Evolutionary conservation across 805 yeast species (phyloP).

Genomic region (Scheffersomyces ergatensis): DNA sequence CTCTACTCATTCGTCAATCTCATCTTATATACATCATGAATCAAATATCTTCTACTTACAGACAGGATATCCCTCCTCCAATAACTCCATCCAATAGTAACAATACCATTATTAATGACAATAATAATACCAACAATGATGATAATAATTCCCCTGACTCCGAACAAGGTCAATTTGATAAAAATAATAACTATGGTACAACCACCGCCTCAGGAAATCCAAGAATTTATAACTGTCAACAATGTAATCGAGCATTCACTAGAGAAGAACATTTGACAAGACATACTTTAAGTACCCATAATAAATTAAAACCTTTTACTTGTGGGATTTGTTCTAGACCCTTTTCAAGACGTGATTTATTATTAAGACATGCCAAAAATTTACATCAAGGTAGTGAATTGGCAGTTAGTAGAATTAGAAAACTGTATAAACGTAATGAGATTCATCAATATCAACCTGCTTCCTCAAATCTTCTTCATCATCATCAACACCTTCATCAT

Average conservation of each 20-base stretch:
- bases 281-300: constrained; percentile 42
- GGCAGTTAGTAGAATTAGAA: constrained; percentile 42
- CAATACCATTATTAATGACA: too few species aligned
- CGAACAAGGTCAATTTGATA: not conserved
- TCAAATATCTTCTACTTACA: not conserved
- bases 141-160: not conserved
- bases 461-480: constrained; percentile 6
- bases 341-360: constrained; percentile 40
- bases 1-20: too few species aligned
- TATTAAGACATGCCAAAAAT: constrained; percentile 44
- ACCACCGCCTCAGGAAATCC: constrained; percentile 45
- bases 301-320: constrained; percentile 41
- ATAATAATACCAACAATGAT: not conserved
- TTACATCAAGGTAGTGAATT: constrained; percentile 42
- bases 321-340: constrained; percentile 46
- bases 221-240: constrained; percentile 37
- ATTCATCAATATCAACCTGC: constrained; percentile 2
- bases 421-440: constrained; percentile 29
- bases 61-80: not conserved
- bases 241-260: constrained; percentile 45
- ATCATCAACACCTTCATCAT: constrained; percentile 1
- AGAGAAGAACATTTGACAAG: constrained; percentile 45
- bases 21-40: too few species aligned
- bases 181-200: constrained; percentile 29
- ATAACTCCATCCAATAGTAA: not conserved